A percentile compares a stretch with the other conserved stretches of the same genome.
phyloP scores from a whole-genome alignment of 352 stramenopile genomes.

The Globisporangium camurandrum region DNA sequence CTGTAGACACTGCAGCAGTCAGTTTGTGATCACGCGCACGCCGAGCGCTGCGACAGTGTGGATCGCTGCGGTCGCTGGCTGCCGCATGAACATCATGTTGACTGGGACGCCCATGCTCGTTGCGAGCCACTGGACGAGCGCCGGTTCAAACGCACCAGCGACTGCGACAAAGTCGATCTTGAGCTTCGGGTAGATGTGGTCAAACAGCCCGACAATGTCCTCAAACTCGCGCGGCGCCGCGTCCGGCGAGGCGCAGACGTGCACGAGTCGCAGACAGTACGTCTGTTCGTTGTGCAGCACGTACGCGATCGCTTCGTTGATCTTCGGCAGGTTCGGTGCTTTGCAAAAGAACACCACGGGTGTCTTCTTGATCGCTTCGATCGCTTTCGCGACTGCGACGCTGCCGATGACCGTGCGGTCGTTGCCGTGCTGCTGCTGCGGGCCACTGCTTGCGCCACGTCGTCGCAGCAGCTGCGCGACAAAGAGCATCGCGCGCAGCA shows the following conservation, averaged over 20 bases:
- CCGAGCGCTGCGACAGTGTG: constrained; percentile 73
- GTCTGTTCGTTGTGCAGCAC: constrained; percentile 86
- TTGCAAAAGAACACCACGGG: constrained; percentile 91
- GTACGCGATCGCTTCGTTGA: constrained; percentile 90
- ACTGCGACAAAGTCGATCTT: constrained; percentile 73
- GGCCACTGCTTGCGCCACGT: constrained; percentile 1
- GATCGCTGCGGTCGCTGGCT: constrained; percentile 45
- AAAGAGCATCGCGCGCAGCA: too few relatives aligned
- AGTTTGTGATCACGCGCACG: constrained; percentile 84
- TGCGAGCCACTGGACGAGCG: constrained; percentile 69
- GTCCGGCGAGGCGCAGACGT: constrained; percentile 32
- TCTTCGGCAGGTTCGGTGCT: constrained; percentile 72
- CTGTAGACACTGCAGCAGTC: too few relatives aligned
- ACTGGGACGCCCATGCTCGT: constrained; percentile 53
- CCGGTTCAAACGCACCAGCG: constrained; percentile 44
- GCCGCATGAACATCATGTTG: constrained; percentile 76
- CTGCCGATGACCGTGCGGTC: constrained; percentile 29
- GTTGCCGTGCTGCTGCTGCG: constrained; percentile 3
- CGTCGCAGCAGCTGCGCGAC: too few relatives aligned
- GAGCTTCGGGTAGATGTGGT: constrained; percentile 83
- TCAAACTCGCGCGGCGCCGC: constrained; percentile 21
- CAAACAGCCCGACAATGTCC: constrained; percentile 51
- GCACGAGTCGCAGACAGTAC: constrained; percentile 81
- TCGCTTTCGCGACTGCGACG: constrained; percentile 57
- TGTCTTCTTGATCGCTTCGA: constrained; percentile 70